phyloP scores from a whole-genome alignment of 2,329 filamentous ascomycete genomes.

The Botrytis pseudocinerea region DNA sequence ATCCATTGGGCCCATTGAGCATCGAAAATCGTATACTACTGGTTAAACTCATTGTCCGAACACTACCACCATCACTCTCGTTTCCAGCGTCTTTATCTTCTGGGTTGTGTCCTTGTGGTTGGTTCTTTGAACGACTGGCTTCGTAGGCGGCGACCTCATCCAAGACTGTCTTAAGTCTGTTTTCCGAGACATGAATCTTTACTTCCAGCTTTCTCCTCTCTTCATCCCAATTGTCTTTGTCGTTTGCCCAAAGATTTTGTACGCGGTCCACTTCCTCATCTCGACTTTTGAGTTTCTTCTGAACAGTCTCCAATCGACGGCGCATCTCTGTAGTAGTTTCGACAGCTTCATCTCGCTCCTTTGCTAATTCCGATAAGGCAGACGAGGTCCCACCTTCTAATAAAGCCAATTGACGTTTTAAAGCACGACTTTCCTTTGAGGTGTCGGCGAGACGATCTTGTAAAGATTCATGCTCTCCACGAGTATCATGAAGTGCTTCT shows the following conservation, averaged over 20 bases:
- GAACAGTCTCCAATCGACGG: conserved; percentile 72
- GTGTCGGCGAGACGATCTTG: conserved; percentile 61
- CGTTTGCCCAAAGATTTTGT: conserved; percentile 78
- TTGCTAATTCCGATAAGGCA: conserved; percentile 77
- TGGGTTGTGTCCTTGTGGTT: conserved; percentile 62
- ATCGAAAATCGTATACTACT: conserved; percentile 74
- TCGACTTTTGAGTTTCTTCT: conserved; percentile 74
- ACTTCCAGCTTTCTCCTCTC: conserved; percentile 81
- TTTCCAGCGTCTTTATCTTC: conserved; percentile 57
- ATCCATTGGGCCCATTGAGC: conserved; percentile 56
- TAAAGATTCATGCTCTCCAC: conserved; percentile 72
- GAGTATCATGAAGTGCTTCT: conserved; percentile 66
- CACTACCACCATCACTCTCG: conserved; percentile 68
- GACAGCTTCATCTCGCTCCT: conserved; percentile 82
- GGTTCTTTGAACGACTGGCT: conserved; percentile 50
- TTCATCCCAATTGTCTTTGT: conserved; percentile 81
- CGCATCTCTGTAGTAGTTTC: conserved; percentile 71
- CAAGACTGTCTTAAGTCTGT: conserved; percentile 76
- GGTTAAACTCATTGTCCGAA: conserved; percentile 72
- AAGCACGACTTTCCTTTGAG: conserved; percentile 73
- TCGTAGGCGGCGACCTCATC: conserved; percentile 80
- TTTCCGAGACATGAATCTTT: conserved; percentile 87
- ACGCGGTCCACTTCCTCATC: conserved; percentile 81
- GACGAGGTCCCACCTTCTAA: conserved; percentile 87
- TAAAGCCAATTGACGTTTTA: conserved; percentile 82